Base-by-base conservation (phyloP, 1,139 yeast species). In the Pichia sp. region DNA sequence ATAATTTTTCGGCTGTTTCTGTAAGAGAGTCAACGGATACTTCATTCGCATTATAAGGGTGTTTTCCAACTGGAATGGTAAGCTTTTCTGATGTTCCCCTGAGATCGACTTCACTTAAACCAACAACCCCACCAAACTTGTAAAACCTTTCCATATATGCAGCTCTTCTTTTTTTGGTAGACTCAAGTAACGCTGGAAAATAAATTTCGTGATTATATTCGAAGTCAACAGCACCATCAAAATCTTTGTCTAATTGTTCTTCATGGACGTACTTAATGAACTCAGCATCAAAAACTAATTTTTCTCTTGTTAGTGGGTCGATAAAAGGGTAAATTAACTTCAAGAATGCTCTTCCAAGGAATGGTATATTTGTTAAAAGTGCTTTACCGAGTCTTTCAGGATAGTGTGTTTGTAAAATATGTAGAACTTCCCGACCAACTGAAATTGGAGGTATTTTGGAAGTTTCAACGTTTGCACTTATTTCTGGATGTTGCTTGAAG, bases 321-420 rank as follows among this genome's bases (percentile, higher is more conserved):
- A 91, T 89, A 57, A 91, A 91, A 1, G 97, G 97, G 49, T 85
- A 84, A 43, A 89, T 89, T 48, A 89, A 67, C 63, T 84, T 88
- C 58, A 91, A 69, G 58, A 91, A 91, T 3, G 95, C 79, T 75
- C 93, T 81, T 2, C 89, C 97, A 39, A 88, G 65, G 80, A 94
- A 84, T 11, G 97, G 97, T 49, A 91, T 85, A 59, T 91, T 89
- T 34, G 95, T 85, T 49, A 91, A 71, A 39, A 89, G 68, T 0
- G 96, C 96, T 56, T 79, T 79, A 21, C 98, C 98, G 50, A 91
- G 70, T 54, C 97, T 73, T 62, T 91, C 98, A 2, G 97, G 97
- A 59, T 91, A 91, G 60, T 91, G 97, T 17, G 94, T 88, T 64
- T 91, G 96, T 52, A 89, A 68, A 52, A 88, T 85, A 59, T 80